These are phyloP conservation scores for Leccinum subgranulosum DNA, from an alignment of 768 basidiomycete species.

Conservation along the genomic window DNA sequence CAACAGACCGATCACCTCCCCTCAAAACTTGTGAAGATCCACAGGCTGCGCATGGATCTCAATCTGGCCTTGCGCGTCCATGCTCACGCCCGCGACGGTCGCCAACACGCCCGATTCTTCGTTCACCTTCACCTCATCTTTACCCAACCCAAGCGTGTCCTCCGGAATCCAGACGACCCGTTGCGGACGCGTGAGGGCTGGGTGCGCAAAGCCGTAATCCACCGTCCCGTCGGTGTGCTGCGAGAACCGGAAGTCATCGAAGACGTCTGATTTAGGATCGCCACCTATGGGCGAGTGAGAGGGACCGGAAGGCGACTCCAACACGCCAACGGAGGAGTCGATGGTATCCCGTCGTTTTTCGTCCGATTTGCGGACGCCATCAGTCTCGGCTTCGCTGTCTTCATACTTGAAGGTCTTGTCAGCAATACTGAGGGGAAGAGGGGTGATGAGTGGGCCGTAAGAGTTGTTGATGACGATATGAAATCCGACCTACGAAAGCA, in stretches of 20 bases:
- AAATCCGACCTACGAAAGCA: conserved; percentile 49
- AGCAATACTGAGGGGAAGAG: conserved; percentile 77
- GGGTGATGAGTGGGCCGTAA: conserved; percentile 71
- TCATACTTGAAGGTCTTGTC: conserved; percentile 53
- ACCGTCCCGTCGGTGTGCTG: conserved; percentile 24
- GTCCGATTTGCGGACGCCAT: conserved; percentile 4
- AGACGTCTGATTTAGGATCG: conserved; percentile 1
- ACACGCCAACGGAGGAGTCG: conserved; percentile 7
- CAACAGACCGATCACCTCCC: background rate
- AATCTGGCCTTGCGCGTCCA: conserved; percentile 63
- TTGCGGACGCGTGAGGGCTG: conserved; percentile 72
- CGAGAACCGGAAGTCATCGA: conserved; percentile 23
- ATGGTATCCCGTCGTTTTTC: conserved; percentile 15
- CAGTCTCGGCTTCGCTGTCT: background rate
- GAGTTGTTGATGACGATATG: conserved; percentile 73
- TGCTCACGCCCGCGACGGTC: conserved; percentile 47
- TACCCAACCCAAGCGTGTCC: conserved; percentile 53
- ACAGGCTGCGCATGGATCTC: conserved; percentile 18
- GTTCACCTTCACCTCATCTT: conserved; percentile 60
- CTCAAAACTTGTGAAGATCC: conserved; percentile 29
- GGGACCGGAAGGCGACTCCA: conserved; percentile 3
- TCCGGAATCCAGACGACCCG: conserved; percentile 81
- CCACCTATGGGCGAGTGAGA: conserved; percentile 1
- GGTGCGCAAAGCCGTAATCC: conserved; percentile 81
- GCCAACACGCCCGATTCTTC: conserved; percentile 49